Evolutionary conservation across 2,329 filamentous ascomycete genomes (phyloP).

Genomic region (Pseudogymnoascus destructans): DNA sequence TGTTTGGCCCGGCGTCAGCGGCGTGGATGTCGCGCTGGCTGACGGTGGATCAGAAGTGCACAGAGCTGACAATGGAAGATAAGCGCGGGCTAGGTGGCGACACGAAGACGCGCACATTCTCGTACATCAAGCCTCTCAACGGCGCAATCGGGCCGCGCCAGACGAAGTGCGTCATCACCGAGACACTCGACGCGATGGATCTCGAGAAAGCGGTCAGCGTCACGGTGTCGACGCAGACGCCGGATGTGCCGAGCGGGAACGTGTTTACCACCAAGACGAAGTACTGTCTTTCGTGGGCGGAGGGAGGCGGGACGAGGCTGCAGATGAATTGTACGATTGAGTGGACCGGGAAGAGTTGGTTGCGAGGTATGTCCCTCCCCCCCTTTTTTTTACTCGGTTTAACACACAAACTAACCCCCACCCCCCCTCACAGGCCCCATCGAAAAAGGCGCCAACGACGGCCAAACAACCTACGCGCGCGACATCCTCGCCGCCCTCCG

Average conservation of each 20-base stretch:
- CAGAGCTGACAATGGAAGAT: slow-evolving; percentile 77
- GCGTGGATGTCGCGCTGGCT: slow-evolving; percentile 81
- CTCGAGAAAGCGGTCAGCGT: slow-evolving; percentile 77
- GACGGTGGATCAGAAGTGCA: slow-evolving; percentile 73
- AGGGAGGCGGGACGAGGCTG: slow-evolving; percentile 71
- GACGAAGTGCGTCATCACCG: slow-evolving; percentile 84
- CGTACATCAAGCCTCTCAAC: slow-evolving; percentile 83
- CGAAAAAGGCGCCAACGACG: slow-evolving; percentile 87
- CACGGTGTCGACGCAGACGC: slow-evolving; percentile 73
- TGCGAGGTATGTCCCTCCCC: slow-evolving; percentile 55
- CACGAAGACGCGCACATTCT: slow-evolving; percentile 60
- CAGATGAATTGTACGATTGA: slow-evolving; percentile 85
- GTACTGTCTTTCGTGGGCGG: slow-evolving; percentile 88
- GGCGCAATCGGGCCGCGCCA: slow-evolving; percentile 79
- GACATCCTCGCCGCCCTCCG: slow-evolving; percentile 66
- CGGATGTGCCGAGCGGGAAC: slow-evolving; percentile 88
- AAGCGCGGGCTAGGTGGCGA: slow-evolving; percentile 63
- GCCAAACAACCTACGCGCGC: slow-evolving; percentile 71
- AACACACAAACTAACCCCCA: background rate
- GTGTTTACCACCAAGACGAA: slow-evolving; percentile 85
- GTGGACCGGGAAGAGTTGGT: slow-evolving; percentile 96
- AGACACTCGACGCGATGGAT: slow-evolving; percentile 73
- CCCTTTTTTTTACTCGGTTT: background rate
- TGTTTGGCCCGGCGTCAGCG: slow-evolving; percentile 72
- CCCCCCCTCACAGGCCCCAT: slow-evolving; percentile 61